Evolutionary conservation across 2,329 filamentous ascomycete species (phyloP).

Genomic region (Aspergillus candidus): DNA sequence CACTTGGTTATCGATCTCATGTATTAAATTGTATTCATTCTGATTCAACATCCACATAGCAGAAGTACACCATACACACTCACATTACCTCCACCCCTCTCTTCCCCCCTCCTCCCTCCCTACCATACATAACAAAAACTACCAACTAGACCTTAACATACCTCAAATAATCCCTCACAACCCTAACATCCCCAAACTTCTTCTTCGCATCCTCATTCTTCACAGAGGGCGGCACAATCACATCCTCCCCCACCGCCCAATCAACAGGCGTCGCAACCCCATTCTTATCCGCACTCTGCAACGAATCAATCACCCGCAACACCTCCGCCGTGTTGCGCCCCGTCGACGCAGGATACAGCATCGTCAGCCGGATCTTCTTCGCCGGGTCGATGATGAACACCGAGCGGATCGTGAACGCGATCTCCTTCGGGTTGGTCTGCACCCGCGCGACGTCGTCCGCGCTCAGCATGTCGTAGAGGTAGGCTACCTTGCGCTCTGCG

Average conservation of each 20-base stretch:
- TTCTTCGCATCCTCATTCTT: constrained; percentile 79
- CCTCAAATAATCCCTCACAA: constrained; percentile 51
- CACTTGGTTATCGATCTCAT: no score
- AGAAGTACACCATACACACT: no score
- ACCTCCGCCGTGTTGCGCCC: constrained; percentile 78
- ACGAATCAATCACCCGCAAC: constrained; percentile 69
- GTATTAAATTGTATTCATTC: no score
- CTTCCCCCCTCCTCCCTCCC: no score
- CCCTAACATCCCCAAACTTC: constrained; percentile 70
- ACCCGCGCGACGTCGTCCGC: constrained; percentile 77
- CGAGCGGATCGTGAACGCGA: constrained; percentile 80
- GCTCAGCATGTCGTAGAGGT: constrained; percentile 76
- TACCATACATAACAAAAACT: no score
- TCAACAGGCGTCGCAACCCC: constrained; percentile 84
- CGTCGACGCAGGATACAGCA: constrained; percentile 87
- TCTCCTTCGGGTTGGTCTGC: constrained; percentile 58
- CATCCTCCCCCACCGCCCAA: constrained; percentile 83
- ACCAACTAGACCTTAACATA: constrained; percentile 23
- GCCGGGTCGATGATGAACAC: constrained; percentile 92
- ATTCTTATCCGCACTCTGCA: constrained; percentile 81
- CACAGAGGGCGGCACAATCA: constrained; percentile 80
- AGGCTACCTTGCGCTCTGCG: constrained; percentile 70
- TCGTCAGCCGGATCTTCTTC: constrained; percentile 88
- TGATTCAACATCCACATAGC: no score
- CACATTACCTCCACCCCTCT: no score